Conservation (phyloP, 2,329 filamentous ascomycete genomes). For the Biscogniauxia mediterranea region DNA sequence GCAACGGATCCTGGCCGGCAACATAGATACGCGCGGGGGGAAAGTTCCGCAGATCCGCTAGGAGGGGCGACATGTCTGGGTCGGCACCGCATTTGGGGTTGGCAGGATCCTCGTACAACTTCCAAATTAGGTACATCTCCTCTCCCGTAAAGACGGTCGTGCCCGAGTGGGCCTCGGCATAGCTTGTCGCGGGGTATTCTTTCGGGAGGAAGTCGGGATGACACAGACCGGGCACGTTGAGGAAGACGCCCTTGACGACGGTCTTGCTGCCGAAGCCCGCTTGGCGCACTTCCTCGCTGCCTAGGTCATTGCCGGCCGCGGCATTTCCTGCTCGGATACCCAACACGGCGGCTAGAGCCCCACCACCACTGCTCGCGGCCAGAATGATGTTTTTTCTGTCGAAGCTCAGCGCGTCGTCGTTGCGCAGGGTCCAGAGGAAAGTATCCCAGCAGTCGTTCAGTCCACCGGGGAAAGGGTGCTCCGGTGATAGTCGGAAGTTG, state of each 20-base stretch:
- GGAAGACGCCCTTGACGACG: not conserved
- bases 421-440: not conserved
- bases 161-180: not conserved
- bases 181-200: not conserved
- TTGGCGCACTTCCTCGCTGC: not conserved
- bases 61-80: not conserved
- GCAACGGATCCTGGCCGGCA: not conserved
- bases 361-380: not conserved
- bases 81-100: not conserved
- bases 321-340: not conserved
- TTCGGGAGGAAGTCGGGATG: not conserved
- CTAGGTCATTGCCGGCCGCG: not conserved
- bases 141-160: not conserved
- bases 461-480: not conserved
- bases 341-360: not conserved
- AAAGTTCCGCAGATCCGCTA: not conserved
- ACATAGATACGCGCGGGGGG: not conserved
- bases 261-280: not conserved
- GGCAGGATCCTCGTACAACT: not conserved
- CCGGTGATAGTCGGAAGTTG: not conserved
- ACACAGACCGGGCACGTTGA: not conserved
- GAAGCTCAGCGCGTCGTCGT: not conserved
- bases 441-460: not conserved
- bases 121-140: not conserved
- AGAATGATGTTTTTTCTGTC: not conserved